These are phyloP conservation scores for Pestalotiopsis sp. DNA, from an alignment of 2,329 filamentous ascomycete species.

Conservation along the genomic window DNA sequence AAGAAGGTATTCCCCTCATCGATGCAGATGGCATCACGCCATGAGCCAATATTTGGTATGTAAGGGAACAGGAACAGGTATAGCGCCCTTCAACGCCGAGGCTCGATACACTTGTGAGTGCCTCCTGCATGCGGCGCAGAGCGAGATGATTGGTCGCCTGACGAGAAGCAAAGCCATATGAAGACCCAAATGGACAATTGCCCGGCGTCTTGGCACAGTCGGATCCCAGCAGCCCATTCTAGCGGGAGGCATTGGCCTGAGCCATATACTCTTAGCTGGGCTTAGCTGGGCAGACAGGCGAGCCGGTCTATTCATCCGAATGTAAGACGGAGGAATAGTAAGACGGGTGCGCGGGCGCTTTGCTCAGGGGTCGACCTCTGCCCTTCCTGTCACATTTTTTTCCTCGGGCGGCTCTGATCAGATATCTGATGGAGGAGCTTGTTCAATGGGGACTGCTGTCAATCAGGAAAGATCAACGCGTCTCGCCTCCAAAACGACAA, in stretches of 20 bases:
- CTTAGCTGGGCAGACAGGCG: not conserved
- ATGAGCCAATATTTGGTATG: conserved; percentile 17
- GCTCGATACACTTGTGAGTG: conserved; percentile 1
- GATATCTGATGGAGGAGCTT: conserved; percentile 8
- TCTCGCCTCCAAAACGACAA: not conserved
- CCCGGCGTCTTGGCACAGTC: not conserved
- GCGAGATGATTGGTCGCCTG: not conserved
- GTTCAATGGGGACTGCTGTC: conserved; percentile 13
- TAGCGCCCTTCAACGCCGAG: conserved; percentile 17
- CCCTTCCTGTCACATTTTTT: conserved; percentile 4
- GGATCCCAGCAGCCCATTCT: not conserved
- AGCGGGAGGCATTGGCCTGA: not conserved
- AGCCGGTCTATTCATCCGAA: not conserved
- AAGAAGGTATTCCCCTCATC: not conserved
- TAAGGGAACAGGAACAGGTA: conserved; percentile 23
- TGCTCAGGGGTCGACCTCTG: conserved; percentile 10
- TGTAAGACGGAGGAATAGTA: not conserved
- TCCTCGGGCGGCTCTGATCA: not conserved
- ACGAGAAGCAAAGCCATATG: not conserved
- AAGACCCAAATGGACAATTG: conserved; percentile 1
- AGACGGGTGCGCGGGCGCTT: not conserved
- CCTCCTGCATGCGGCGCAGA: not conserved
- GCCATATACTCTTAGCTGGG: not conserved
- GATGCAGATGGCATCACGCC: conserved; percentile 6
- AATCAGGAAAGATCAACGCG: conserved; percentile 13